Conservation (phyloP, 2,329 filamentous ascomycete species). For the Cryphonectria carpinicola region DNA sequence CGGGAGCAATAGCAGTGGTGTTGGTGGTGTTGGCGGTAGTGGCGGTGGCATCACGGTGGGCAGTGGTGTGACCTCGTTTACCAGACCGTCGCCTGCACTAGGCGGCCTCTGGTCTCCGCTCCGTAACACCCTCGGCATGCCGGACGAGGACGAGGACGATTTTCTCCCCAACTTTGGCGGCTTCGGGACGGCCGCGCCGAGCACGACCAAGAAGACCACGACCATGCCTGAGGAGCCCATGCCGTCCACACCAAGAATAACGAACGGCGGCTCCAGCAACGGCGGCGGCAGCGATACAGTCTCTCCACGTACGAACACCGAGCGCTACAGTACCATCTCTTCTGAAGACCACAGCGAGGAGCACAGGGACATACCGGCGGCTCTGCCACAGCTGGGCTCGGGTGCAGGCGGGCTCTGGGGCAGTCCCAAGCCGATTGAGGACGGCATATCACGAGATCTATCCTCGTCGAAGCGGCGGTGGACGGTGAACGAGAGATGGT, state of each 20-base stretch:
- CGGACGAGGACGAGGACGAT: constrained; percentile 55
- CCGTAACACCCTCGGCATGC: constrained; percentile 34
- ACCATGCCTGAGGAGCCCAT: constrained; percentile 27
- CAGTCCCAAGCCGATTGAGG: constrained; percentile 47
- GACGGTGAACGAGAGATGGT: constrained; percentile 55
- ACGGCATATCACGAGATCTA: constrained; percentile 51
- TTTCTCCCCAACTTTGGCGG: constrained; percentile 56
- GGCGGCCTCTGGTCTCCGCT: constrained; percentile 51
- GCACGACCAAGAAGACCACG: constrained; percentile 32
- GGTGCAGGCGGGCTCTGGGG: constrained; percentile 51
- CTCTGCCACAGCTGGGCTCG: constrained; percentile 42
- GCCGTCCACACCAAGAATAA: constrained; percentile 19
- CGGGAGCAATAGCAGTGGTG: neutral
- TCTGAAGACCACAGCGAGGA: constrained; percentile 33
- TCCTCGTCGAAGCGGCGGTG: constrained; percentile 56
- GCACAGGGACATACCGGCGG: constrained; percentile 36
- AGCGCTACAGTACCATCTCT: constrained; percentile 27
- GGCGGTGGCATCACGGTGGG: constrained; percentile 45
- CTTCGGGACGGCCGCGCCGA: constrained; percentile 31
- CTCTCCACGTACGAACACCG: constrained; percentile 25
- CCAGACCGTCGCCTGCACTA: constrained; percentile 24
- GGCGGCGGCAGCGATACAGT: constrained; percentile 12
- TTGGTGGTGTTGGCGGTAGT: neutral
- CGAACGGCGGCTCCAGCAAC: constrained; percentile 3
- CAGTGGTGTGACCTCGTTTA: constrained; percentile 43